Evolutionary conservation across 495 filamentous ascomycete genomes (phyloP), one percentile per base, ranked within the genome.

Genomic region (Neurospora hispaniola): DNA sequence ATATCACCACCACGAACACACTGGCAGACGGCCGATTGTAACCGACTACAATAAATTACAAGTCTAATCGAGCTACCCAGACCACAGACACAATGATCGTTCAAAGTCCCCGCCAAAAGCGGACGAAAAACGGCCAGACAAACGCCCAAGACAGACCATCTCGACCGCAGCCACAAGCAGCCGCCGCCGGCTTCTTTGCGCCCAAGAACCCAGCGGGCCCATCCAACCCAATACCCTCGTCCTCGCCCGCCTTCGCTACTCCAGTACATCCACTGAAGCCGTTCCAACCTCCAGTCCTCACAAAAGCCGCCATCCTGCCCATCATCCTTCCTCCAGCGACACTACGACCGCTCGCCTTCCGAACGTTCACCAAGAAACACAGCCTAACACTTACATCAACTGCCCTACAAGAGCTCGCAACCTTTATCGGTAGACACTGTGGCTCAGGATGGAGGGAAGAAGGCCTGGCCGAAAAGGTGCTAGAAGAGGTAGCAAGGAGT

Each of bases 321-420:
- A 94, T 99, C 71, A 81, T 95, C 42, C 91, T 99, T 41, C 94
- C 94, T 20, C 91, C 94, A 4, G 89, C 92, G 31, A 95, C 93
- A 0, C 85, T 99, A 42, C 89, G 96, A 75, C 96, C 96, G 7
- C 85, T 98, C 42, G 96, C 96, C 48, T 98, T 99, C 80, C 91
- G 96, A 46, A 95, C 93, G 0, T 96, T 99, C 75, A 99, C 96
- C 8, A 97, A 97, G 82, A 99, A 99, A 77, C 93, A 99, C 81
- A 95, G 94, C 79, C 86, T 99, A 44, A 98, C 94, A 0, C 90
- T 99, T 46, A 97, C 93, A 4, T 95, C 95, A 0, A 87, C 94
- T 10, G 93, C 96, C 0, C 86, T 99, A 1, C 89, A 94, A 80
- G 88, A 90, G 11, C 85, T 99, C 31, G 94, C 96, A 14, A 86